These are phyloP conservation scores for Diplodia intermedia DNA, from an alignment of 2,329 filamentous ascomycete species.

Conservation along the genomic window DNA sequence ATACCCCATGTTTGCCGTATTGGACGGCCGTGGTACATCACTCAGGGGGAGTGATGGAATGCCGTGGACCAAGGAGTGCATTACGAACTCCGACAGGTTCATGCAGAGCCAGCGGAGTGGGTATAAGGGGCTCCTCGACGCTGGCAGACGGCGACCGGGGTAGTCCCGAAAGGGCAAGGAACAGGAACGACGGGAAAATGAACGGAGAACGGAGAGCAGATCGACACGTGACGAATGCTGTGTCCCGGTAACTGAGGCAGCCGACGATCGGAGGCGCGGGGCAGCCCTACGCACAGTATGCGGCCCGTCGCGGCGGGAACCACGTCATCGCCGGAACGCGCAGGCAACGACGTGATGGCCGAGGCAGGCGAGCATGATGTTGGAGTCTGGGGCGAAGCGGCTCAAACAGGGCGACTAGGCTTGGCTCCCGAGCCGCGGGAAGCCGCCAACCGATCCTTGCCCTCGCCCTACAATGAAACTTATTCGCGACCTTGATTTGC, in stretches of 20 bases:
- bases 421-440: slow-evolving; percentile 27
- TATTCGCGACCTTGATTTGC: slow-evolving; percentile 27
- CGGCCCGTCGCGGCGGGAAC: slow-evolving; percentile 24
- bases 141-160: not conserved
- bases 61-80: not conserved
- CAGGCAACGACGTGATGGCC: not conserved
- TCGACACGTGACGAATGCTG: slow-evolving; percentile 25
- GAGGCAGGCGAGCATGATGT: not conserved
- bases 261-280: slow-evolving; percentile 24
- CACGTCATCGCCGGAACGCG: slow-evolving; percentile 16
- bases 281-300: slow-evolving; percentile 19
- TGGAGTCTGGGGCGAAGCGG: slow-evolving; percentile 15
- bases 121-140: slow-evolving; percentile 3
- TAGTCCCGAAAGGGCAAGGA: slow-evolving; percentile 21
- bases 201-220: slow-evolving; percentile 12
- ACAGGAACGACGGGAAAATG: slow-evolving; percentile 2
- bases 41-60: not conserved
- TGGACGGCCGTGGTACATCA: not conserved
- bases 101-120: not conserved
- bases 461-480: slow-evolving; percentile 30
- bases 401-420: slow-evolving; percentile 2
- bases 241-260: slow-evolving; percentile 10
- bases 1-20: not conserved
- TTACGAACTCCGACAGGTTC: not conserved
- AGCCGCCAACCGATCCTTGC: slow-evolving; percentile 30